A percentile compares a stretch with the other conserved stretches of the same genome.
Conservation (phyloP, 148 eudicot genomes). For the Polygonum maritimum region DNA sequence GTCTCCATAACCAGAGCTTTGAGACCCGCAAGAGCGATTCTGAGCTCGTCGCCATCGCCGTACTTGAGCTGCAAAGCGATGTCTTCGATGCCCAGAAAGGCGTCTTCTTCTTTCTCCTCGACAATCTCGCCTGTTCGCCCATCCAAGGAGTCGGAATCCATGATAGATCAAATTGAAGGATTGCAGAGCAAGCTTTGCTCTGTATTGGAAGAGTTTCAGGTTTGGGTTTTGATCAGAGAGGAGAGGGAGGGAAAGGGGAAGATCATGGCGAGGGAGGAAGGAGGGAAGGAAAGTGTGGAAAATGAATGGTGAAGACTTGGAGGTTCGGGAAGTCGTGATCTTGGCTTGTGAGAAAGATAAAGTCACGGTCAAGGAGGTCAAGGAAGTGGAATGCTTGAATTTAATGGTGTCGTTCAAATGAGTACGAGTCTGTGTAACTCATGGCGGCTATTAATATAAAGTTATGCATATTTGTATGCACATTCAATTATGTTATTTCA, state of each 20-base stretch:
- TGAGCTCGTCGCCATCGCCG: constrained; percentile 63
- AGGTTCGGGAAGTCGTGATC: background rate
- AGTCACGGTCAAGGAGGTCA: background rate
- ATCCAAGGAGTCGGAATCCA: constrained; percentile 3
- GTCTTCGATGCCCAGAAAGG: constrained; percentile 34
- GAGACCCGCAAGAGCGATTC: constrained; percentile 35
- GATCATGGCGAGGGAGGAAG: background rate
- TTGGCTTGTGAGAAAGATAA: background rate
- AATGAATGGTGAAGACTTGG: constrained; percentile 1
- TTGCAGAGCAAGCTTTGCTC: background rate
- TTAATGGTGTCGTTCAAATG: background rate
- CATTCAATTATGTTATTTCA: too few relatives aligned
- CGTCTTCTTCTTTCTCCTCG: constrained; percentile 21
- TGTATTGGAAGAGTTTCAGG: background rate
- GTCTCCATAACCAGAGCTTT: constrained; percentile 29
- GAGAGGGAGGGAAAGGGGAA: background rate
- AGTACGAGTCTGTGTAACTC: background rate
- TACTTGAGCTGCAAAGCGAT: constrained; percentile 59
- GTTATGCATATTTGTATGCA: too few relatives aligned
- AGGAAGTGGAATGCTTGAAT: background rate
- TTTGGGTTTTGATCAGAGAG: background rate
- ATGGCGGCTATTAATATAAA: background rate
- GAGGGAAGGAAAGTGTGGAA: background rate
- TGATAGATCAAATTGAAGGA: background rate
- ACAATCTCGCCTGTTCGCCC: constrained; percentile 27